A percentile compares a stretch with the other conserved stretches of the same genome.
phyloP scores from a whole-genome alignment of 2,329 filamentous ascomycete species.

The Sphaerulina vaccinii region DNA sequence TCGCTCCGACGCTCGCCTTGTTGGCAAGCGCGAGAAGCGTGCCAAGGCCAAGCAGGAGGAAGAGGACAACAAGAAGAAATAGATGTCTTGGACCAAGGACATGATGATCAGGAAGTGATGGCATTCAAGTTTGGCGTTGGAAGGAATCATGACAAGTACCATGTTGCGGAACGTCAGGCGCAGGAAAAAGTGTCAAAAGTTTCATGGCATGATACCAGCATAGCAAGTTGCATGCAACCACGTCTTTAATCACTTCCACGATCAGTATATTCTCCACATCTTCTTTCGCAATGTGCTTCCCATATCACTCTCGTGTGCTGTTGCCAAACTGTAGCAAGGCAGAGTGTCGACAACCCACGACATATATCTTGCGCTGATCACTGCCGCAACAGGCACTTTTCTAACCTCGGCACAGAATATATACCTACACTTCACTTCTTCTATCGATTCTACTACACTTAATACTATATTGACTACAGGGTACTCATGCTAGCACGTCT shows the following conservation, averaged over 20 bases:
- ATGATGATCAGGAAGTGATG: conserved; percentile 24
- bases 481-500: background rate
- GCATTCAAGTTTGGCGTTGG: conserved; percentile 28
- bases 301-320: background rate
- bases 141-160: conserved; percentile 21
- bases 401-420: background rate
- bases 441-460: background rate
- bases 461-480: background rate
- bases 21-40: conserved; percentile 90
- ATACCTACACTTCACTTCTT: background rate
- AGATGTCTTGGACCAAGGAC: conserved; percentile 43
- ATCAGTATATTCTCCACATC: background rate
- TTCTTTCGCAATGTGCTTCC: background rate
- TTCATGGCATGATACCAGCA: conserved; percentile 25
- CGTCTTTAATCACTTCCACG: conserved; percentile 28
- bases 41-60: conserved; percentile 83
- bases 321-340: background rate
- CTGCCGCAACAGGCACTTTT: background rate
- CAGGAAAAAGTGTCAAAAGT: conserved; percentile 22
- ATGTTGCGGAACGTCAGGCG: conserved; percentile 25
- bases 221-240: conserved; percentile 26
- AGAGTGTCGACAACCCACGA: too few relatives aligned
- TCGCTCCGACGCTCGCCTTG: conserved; percentile 76
- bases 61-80: conserved; percentile 79
- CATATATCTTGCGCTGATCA: too few relatives aligned